These are phyloP conservation scores for Cyclocybe cylindracea DNA, from an alignment of 768 basidiomycete genomes.

Conservation along the genomic window DNA sequence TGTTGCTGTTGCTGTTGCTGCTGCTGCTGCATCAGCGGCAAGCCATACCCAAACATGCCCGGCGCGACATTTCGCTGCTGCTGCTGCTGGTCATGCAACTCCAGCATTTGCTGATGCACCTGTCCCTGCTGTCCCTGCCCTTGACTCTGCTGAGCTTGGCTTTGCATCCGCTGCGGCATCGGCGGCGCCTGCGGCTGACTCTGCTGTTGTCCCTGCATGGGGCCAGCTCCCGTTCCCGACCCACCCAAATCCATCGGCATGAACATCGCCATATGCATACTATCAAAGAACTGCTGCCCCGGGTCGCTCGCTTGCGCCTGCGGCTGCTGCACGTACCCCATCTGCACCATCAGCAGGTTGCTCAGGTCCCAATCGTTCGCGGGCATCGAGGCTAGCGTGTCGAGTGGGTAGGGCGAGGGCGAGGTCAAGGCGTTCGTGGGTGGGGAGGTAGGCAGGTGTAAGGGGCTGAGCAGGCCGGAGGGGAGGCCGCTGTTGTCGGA, in stretches of 20 bases:
- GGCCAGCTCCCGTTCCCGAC: too few species aligned
- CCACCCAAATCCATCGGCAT: too few species aligned
- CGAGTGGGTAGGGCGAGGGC: neutral
- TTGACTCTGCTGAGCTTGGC: neutral
- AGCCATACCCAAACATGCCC: too few species aligned
- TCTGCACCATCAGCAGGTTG: conserved; percentile 25
- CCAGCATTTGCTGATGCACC: too few species aligned
- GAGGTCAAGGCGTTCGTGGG: neutral
- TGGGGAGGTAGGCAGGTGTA: neutral
- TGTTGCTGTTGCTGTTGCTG: neutral
- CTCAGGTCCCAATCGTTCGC: conserved; percentile 24
- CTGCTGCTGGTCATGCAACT: too few species aligned
- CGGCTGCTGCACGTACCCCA: conserved; percentile 16
- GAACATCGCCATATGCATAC: too few species aligned
- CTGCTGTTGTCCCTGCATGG: too few species aligned
- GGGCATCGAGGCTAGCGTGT: neutral
- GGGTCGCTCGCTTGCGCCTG: neutral
- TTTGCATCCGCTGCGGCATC: neutral
- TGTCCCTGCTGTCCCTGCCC: too few species aligned
- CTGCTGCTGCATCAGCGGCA: neutral
- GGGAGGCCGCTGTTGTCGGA: too few species aligned
- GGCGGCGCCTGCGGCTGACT: neutral
- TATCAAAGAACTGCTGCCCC: too few species aligned
- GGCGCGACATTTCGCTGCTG: too few species aligned
- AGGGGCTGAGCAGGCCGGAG: too few species aligned